Base-by-base conservation (phyloP, 2,329 filamentous ascomycete species). In the Cytospora mali region DNA sequence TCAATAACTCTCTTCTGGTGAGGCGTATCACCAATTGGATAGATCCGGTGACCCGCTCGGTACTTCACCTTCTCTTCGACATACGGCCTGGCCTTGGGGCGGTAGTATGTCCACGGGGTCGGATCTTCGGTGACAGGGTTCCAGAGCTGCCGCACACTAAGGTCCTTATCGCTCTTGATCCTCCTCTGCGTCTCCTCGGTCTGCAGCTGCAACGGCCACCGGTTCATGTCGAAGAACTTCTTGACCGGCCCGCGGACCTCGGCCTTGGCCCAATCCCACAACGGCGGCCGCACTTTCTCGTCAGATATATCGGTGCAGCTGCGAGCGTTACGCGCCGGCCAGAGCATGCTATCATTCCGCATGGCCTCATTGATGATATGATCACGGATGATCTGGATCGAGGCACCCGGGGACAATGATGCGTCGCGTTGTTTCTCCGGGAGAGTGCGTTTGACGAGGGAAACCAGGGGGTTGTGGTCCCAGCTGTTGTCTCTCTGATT, bases 121-220 rank as follows among this genome's bases (percentile, higher is more conserved):
- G 73, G 73, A 54, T 73, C 71, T 16, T 67, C 65, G 39, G 61
- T 14, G 29, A 67, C 64, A 21, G 74, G 72, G 46, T 77, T 71
- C 63, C 66, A 72, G 11, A 69, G 39, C 35, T 60, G 39, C 18
- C 61, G 62, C 13, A 58, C 66, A 48, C 73, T 67, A 53, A 76
- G 66, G 62, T 75, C 70, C 42, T 55, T 61, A n/a, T 75, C 73
- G 4, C 52, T 55, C 2, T 23, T 53, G 60, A 80, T 75, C 21
- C 66, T 56, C 14, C 68, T 62, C 56, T 73, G 72, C n/a, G 66
- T 70, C 25, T 69, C 66, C 27, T 69, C 56, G 7, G 64, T 70
- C 66, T 81, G 78, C 58, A 78, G 68, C 28, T 76, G 68, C 23
- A 78, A 50, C 39, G 81, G 81, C 81, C 82, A 85, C 46, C 80